A percentile compares a stretch with the other conserved stretches of the same genome.
Evolutionary conservation across 2,329 filamentous ascomycete species (phyloP).

Genomic region (Triangularia verruculosa): DNA sequence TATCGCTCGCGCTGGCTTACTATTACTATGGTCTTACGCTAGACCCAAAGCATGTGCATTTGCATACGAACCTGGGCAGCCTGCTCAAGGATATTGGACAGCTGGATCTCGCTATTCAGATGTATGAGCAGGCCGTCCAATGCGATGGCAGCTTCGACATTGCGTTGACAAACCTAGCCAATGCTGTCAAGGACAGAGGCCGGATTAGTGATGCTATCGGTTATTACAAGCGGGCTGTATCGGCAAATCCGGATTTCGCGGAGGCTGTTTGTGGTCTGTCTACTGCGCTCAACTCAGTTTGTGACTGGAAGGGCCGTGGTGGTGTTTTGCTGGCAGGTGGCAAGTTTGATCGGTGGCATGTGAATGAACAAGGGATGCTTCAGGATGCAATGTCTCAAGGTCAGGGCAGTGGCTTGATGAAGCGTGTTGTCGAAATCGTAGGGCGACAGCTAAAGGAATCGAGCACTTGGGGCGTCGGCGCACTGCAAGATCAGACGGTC

Average conservation of each 20-base stretch:
- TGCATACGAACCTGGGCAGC: conserved; percentile 95
- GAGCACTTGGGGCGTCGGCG: conserved; percentile 77
- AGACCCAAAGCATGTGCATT: conserved; percentile 85
- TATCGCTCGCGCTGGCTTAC: conserved; percentile 84
- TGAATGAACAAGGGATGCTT: conserved; percentile 79
- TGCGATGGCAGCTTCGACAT: conserved; percentile 97
- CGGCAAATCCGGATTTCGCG: conserved; percentile 90
- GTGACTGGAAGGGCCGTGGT: conserved; percentile 87
- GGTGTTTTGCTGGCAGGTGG: conserved; percentile 74
- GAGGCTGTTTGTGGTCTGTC: conserved; percentile 95
- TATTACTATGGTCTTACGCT: conserved; percentile 91
- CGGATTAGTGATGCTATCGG: conserved; percentile 85
- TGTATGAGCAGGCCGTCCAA: conserved; percentile 92
- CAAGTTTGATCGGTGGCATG: conserved; percentile 86
- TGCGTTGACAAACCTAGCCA: conserved; percentile 91
- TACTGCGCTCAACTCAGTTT: conserved; percentile 94
- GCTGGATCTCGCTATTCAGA: conserved; percentile 83
- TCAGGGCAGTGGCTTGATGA: conserved; percentile 74
- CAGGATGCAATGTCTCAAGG: conserved; percentile 64
- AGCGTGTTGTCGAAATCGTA: conserved; percentile 87
- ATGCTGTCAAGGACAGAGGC: conserved; percentile 95
- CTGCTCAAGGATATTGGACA: conserved; percentile 95
- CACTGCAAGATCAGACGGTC: conserved; percentile 57
- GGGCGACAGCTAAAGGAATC: conserved; percentile 83
- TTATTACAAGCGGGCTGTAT: conserved; percentile 88